These are phyloP conservation scores for Mantamonas sphyraenae DNA, from an alignment of 78 protist species.

Conservation along the genomic window DNA sequence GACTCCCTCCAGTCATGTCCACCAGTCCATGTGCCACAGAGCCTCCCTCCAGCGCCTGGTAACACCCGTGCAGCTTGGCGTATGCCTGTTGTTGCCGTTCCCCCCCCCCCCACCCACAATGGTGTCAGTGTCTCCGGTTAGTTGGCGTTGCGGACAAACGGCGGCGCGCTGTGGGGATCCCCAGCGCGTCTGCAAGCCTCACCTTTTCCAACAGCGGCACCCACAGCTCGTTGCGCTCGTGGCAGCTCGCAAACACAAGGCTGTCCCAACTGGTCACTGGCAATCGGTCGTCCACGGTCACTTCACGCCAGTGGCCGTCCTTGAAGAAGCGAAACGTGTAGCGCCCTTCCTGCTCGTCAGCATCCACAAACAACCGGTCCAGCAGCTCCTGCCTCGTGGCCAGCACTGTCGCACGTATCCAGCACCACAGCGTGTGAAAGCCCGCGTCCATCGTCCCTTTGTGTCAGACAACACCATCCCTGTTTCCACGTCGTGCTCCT, in stretches of 20 bases:
- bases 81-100: too few species aligned
- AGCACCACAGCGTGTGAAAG: too few species aligned
- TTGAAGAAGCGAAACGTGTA: background rate
- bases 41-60: background rate
- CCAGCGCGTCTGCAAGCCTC: too few species aligned
- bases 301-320: slow-evolving; percentile 9
- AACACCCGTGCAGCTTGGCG: slow-evolving; percentile 14
- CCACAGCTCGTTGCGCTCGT: slow-evolving; percentile 16
- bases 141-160: too few species aligned
- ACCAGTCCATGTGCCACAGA: background rate
- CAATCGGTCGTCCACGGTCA: background rate
- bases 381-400: too few species aligned
- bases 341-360: background rate
- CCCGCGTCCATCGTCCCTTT: too few species aligned
- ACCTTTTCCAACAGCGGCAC: slow-evolving; percentile 16
- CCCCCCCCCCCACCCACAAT: too few species aligned
- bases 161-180: too few species aligned
- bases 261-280: background rate
- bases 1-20: background rate
- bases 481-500: background rate
- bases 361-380: too few species aligned
- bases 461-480: background rate
- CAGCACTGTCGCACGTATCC: too few species aligned
- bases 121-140: too few species aligned
- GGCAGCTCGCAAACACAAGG: background rate